Conservation (phyloP, 306 rosid species). For the Vigna mungo region DNA sequence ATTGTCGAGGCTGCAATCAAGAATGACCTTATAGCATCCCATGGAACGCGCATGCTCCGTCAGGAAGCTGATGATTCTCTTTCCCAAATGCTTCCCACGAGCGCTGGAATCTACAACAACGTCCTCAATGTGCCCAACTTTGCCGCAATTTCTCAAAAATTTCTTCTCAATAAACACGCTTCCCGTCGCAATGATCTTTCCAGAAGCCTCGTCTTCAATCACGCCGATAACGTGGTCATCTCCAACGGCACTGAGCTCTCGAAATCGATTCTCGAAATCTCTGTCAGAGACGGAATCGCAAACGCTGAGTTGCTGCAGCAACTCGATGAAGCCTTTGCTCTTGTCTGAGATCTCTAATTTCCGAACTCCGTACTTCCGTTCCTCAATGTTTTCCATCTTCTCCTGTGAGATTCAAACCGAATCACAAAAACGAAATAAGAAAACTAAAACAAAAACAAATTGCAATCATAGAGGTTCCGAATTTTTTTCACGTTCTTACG, state of each 20-base stretch:
- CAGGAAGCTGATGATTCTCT: constrained; percentile 64
- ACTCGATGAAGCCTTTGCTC: constrained; percentile 73
- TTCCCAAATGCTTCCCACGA: constrained; percentile 64
- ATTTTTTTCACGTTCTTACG: constrained; percentile 22
- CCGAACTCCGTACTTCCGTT: constrained; percentile 51
- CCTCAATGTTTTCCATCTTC: constrained; percentile 52
- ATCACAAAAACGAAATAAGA: neutral
- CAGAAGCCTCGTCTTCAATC: constrained; percentile 59
- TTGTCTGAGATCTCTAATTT: constrained; percentile 70
- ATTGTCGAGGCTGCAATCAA: constrained; percentile 73
- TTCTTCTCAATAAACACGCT: constrained; percentile 65
- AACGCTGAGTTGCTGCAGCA: constrained; percentile 69
- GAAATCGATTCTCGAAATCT: constrained; percentile 72
- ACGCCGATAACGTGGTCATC: constrained; percentile 74
- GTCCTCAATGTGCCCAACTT: constrained; percentile 80
- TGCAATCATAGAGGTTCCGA: neutral
- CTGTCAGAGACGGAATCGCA: constrained; percentile 74
- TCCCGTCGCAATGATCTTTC: constrained; percentile 75
- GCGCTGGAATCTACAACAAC: constrained; percentile 75
- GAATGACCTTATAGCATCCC: constrained; percentile 89
- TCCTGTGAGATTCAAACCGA: neutral
- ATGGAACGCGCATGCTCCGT: constrained; percentile 62
- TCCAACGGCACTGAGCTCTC: constrained; percentile 60
- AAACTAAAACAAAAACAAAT: neutral
- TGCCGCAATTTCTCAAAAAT: constrained; percentile 77